These are phyloP conservation scores for Yamadazyma atlantica DNA, from an alignment of 1,139 yeast species.

Conservation along the genomic window DNA sequence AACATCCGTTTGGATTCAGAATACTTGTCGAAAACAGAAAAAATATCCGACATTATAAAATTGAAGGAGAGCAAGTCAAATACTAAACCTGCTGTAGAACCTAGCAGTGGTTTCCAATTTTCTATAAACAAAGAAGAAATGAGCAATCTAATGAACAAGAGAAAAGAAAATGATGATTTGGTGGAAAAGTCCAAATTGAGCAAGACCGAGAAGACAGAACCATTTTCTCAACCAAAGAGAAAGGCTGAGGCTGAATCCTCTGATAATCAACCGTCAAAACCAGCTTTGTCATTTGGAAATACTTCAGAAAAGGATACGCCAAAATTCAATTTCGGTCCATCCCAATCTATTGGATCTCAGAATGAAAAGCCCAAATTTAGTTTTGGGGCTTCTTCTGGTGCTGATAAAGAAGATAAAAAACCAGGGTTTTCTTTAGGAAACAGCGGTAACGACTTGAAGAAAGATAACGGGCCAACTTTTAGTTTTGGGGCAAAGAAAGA, in stretches of 20 bases:
- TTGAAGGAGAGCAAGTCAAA: conserved; percentile 22
- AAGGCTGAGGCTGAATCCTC: neutral
- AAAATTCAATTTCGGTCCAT: no score
- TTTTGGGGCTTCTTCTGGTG: neutral
- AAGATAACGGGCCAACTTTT: conserved; percentile 14
- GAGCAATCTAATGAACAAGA: conserved; percentile 21
- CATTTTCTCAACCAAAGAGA: no score
- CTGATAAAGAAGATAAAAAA: conserved; percentile 2
- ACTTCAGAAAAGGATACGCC: no score
- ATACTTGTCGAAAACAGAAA: conserved; percentile 25
- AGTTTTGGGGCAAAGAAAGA: conserved; percentile 15
- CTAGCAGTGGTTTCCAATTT: conserved; percentile 42
- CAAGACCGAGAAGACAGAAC: neutral
- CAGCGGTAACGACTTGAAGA: conserved; percentile 10
- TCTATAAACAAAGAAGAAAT: conserved; percentile 29
- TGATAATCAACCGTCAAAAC: neutral
- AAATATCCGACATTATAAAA: conserved; percentile 28
- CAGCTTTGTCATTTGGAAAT: neutral
- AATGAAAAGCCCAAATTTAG: neutral
- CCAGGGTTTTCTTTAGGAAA: conserved; percentile 16
- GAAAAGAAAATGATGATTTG: conserved; percentile 17
- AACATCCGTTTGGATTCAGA: conserved; percentile 26
- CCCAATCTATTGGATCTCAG: neutral
- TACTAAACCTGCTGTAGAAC: conserved; percentile 19
- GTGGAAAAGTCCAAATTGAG: conserved; percentile 6